Base-by-base conservation (phyloP, 768 basidiomycete genomes). In the Naganishia onofrii region DNA sequence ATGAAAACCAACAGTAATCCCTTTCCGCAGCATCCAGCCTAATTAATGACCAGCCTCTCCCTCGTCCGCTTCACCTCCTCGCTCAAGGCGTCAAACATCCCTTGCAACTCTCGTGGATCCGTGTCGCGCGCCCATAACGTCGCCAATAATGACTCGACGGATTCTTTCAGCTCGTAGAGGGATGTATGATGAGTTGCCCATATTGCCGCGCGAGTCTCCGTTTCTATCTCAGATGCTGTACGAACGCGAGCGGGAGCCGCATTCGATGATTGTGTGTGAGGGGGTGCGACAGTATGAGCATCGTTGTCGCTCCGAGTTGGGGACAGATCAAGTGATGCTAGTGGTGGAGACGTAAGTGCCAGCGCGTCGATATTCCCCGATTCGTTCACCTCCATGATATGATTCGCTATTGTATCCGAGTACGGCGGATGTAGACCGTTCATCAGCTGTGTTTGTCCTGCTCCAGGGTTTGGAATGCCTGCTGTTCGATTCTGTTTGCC, bases 31-130 rank as follows among this genome's bases (percentile, higher is more conserved):
- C 9, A 10, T 42, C 15, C 7, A 7, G 42, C 7, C 42, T 42
- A 42, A 15, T 15, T 15, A 42, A 42, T 17, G 42, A 58, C 21
- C 57, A 58, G 29, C 57, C 57, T 34, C 42, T 23, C 38, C 38
- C 42, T 44, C 42, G 60, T 63, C 60, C 32, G 60, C 60, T 42
- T 26, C 38, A 63, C 60, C 28, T 63, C 60, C 60, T 63, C 60
- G n/a, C 13, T 44, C 60, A 63, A 29, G 5, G 17, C 19, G 23
- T 26, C 60, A 46, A 63, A 63, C 60, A 63, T 63, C 60, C 42
- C 60, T 19, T 29, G 10, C 23, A 63, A 29, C 10, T 44, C 60
- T 2, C 60, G 36, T 12, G 60, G 60, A 44, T 63, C 60, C 23
- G 60, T 44, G 46, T 63, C 60, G 23, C 32, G 38, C 32, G 60